phyloP scores from a whole-genome alignment of 2,329 filamentous ascomycete species.

The Clarireedia hainanense region DNA sequence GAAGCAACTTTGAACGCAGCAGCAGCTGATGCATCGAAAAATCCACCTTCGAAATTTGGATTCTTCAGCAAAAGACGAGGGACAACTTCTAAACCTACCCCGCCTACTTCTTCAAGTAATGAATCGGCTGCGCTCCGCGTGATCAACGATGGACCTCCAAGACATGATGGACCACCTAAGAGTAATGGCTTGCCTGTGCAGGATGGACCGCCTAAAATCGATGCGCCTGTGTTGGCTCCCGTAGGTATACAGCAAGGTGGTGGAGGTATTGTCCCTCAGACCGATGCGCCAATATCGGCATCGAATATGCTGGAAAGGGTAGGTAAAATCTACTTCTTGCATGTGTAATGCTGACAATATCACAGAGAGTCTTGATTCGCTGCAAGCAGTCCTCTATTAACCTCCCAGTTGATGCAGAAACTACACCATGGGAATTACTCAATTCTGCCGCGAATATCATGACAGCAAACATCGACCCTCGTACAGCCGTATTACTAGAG shows the following conservation, averaged over 20 bases:
- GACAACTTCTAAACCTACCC: constrained; percentile 12
- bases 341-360: constrained; percentile 24
- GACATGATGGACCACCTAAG: constrained; percentile 6
- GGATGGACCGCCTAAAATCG: constrained; percentile 11
- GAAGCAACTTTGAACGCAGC: constrained; percentile 28
- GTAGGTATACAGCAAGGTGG: constrained; percentile 23
- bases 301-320: constrained; percentile 73
- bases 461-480: constrained; percentile 54
- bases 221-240: constrained; percentile 7
- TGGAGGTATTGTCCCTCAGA: constrained; percentile 39
- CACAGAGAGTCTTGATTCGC: constrained; percentile 60
- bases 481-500: constrained; percentile 67
- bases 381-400: constrained; percentile 62
- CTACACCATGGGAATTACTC: constrained; percentile 67
- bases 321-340: constrained; percentile 31
- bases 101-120: not conserved
- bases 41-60: constrained; percentile 19
- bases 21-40: constrained; percentile 9
- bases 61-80: constrained; percentile 25
- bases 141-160: constrained; percentile 11
- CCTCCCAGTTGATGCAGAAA: constrained; percentile 66
- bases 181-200: not conserved
- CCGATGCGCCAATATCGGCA: constrained; percentile 72
- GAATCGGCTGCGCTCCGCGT: not conserved
- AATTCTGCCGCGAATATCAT: constrained; percentile 56